Percentiles rank a stretch among this genome's conserved stretches.
Conservation (phyloP, 495 filamentous ascomycete species). For the Penicillium arizonense region DNA sequence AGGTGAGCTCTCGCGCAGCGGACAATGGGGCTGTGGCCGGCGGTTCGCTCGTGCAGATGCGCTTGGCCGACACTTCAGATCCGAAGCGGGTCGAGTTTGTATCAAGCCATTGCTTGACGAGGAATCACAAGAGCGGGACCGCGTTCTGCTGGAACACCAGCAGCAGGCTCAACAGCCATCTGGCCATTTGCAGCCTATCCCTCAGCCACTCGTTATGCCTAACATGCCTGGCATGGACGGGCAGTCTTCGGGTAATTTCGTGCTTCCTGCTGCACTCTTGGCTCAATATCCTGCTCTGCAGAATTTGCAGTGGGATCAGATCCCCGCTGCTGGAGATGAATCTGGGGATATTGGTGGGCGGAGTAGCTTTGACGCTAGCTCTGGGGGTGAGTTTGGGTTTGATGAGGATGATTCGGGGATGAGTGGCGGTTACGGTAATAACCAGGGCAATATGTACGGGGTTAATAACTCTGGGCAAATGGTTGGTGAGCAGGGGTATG, state of each 20-base stretch:
- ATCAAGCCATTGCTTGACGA: constrained; percentile 94
- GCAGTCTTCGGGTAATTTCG: constrained; percentile 52
- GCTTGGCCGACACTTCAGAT: constrained; percentile 93
- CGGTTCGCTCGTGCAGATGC: constrained; percentile 95
- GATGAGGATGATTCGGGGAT: constrained; percentile 51
- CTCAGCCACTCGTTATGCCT: constrained; percentile 42
- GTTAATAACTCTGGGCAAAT: constrained; percentile 30
- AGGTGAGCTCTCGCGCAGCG: constrained; percentile 78
- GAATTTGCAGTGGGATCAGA: constrained; percentile 72
- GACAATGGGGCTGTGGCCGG: constrained; percentile 88
- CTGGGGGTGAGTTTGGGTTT: constrained; percentile 55
- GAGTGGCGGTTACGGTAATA: constrained; percentile 33
- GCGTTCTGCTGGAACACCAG: constrained; percentile 63
- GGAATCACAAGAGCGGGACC: constrained; percentile 74
- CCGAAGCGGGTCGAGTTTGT: constrained; percentile 91
- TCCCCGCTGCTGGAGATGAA: constrained; percentile 51
- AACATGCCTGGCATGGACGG: constrained; percentile 40
- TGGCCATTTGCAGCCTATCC: constrained; percentile 41
- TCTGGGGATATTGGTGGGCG: constrained; percentile 75
- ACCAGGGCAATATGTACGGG: constrained; percentile 35
- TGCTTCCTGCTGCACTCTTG: constrained; percentile 82
- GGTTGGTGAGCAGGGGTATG: constrained; percentile 34
- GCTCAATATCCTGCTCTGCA: constrained; percentile 91
- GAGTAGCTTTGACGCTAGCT: constrained; percentile 88
- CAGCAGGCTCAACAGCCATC: constrained; percentile 33